A percentile compares a stretch with the other conserved stretches of the same genome.
Conservation (phyloP, 805 yeast species). For the Suhomyces sp. region DNA sequence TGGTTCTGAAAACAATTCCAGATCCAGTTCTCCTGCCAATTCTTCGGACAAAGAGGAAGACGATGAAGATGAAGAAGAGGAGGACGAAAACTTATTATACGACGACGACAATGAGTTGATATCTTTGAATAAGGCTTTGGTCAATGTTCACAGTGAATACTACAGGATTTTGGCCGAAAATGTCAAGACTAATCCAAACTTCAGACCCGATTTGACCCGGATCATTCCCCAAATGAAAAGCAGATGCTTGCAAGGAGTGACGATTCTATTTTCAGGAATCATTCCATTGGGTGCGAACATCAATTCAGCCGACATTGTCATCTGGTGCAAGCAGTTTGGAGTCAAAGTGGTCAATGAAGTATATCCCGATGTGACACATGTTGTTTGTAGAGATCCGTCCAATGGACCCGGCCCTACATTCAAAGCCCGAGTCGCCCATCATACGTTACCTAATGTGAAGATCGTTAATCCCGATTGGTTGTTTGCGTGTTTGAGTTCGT, state of each 20-base stretch:
- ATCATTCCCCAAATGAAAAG: conserved; percentile 74
- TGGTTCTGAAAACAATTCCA: conserved; percentile 15
- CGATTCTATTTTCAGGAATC: conserved; percentile 82
- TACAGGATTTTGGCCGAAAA: conserved; percentile 46
- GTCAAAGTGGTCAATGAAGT: conserved; percentile 76
- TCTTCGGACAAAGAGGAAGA: conserved; percentile 23
- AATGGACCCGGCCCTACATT: conserved; percentile 50
- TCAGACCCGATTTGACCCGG: conserved; percentile 59
- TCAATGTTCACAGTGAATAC: conserved; percentile 63
- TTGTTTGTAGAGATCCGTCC: conserved; percentile 74
- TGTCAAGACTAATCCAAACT: conserved; percentile 6
- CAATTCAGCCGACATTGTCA: conserved; percentile 78
- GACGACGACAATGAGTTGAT: conserved; percentile 81
- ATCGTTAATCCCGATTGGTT: conserved; percentile 94
- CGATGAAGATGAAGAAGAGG: conserved; percentile 22
- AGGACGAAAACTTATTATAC: conserved; percentile 52
- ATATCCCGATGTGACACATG: conserved; percentile 76
- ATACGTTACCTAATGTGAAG: conserved; percentile 57
- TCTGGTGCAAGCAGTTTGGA: conserved; percentile 92
- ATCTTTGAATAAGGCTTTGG: conserved; percentile 59
- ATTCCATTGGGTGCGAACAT: conserved; percentile 77
- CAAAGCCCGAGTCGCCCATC: conserved; percentile 78
- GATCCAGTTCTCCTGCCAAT: conserved; percentile 11
- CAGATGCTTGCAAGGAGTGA: conserved; percentile 62
- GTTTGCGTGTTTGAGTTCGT: conserved; percentile 75